Evolutionary conservation across 768 basidiomycete genomes (phyloP).

Genomic region (Leccinum broughii): DNA sequence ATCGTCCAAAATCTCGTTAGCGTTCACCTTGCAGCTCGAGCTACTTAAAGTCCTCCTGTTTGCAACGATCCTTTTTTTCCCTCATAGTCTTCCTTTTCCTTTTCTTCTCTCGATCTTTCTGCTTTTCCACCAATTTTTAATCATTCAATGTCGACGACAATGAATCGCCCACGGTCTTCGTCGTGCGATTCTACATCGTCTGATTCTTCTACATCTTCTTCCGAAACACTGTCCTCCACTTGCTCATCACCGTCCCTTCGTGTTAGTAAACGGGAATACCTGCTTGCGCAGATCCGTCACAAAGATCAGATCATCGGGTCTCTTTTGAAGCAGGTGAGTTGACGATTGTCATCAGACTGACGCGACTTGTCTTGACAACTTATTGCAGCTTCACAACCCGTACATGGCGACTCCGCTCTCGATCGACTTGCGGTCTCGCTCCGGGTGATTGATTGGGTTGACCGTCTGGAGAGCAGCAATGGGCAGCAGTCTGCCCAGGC

Average conservation of each 20-base stretch:
- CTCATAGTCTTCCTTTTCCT: not conserved
- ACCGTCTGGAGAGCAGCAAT: constrained; percentile 63
- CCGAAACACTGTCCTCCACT: constrained; percentile 40
- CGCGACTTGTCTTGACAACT: constrained; percentile 1
- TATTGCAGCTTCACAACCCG: constrained; percentile 61
- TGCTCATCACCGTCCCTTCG: constrained; percentile 30
- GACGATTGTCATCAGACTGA: not conserved
- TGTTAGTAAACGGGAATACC: constrained; percentile 79
- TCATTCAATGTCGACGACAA: constrained; percentile 1
- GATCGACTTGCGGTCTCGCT: constrained; percentile 78
- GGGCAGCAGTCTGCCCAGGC: constrained; percentile 44
- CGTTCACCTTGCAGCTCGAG: constrained; percentile 4
- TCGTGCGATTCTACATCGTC: constrained; percentile 23
- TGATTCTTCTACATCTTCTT: constrained; percentile 32
- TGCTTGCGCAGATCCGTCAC: constrained; percentile 82
- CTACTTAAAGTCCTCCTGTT: constrained; percentile 23
- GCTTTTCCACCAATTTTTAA: not conserved
- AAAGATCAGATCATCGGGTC: constrained; percentile 87
- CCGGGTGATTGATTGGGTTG: constrained; percentile 71
- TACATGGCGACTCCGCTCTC: constrained; percentile 78
- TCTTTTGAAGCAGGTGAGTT: constrained; percentile 73
- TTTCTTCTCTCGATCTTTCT: not conserved
- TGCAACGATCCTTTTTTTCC: not conserved
- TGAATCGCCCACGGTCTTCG: constrained; percentile 23
- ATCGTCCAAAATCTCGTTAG: not conserved